Base-by-base conservation (phyloP, 495 filamentous ascomycete genomes). In the Saxispiralis lemnorum region DNA sequence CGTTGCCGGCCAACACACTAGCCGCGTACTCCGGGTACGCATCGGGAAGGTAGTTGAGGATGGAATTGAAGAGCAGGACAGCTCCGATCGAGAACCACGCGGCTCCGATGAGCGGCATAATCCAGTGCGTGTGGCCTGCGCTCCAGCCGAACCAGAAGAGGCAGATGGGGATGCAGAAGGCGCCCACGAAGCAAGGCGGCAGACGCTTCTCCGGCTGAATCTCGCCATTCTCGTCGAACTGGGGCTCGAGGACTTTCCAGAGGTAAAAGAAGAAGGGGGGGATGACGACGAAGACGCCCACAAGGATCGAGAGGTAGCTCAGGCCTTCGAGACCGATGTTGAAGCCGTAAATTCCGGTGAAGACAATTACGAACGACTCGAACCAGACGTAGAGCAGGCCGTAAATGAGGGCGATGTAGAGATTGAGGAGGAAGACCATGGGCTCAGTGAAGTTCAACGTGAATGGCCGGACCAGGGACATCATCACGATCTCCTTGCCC, bases 351-450 rank as follows among this genome's bases (percentile, higher is more conserved):
- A 67, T 65, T 2, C 58, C 58, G 32, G 52, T 24, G 50, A 70
- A 75, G 41, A 72, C 64, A 17, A 71, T 61, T 1, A 69, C 70
- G 54, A 72, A 75, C 4, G 64, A 65, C 48, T 75, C 72, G 57
- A 75, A 73, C 62, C 63, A 75, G 51, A 68, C 63, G 50, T 72
- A 75, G 7, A 70, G 57, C 20, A 74, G 63, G 3, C 64, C 68
- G 38, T 75, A 73, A 31, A 68, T 60, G 0, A 74, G 60, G 6
- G 67, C 56, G 35, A 66, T 69, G 52, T 73, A 72, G 15, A 73
- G 58, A 47, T 72, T 71, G 2, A 70, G 51, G 6, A 70, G 39
- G 45, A 73, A 55, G 16, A 73, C 63, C 33, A 69, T 65, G 1
- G 69, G 71, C 41, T 73, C 69, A 1, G 45, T 46, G 49, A 63